Percentiles rank a stretch among this genome's conserved stretches.
Conservation (phyloP, 2,329 filamentous ascomycete genomes). For the Sporothrix protearum region DNA sequence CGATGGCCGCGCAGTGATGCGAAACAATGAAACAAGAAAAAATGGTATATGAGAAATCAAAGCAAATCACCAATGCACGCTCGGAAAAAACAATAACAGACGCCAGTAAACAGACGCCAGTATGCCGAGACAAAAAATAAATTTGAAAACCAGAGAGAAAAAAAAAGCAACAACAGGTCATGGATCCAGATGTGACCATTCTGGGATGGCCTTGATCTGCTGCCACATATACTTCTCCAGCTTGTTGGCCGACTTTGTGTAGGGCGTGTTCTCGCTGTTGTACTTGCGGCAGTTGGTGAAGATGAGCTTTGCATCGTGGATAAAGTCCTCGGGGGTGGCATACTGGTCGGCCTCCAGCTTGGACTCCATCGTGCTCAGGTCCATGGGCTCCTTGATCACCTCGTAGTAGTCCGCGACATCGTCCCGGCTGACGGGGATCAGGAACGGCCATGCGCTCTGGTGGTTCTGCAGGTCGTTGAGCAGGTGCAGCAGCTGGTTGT, state of each 20-base stretch:
- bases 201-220: conserved; percentile 84
- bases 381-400: conserved; percentile 97
- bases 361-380: conserved; percentile 89
- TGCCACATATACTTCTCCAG: conserved; percentile 94
- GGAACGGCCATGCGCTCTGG: conserved; percentile 88
- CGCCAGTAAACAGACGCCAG: not conserved
- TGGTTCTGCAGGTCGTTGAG: conserved; percentile 96
- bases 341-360: conserved; percentile 95
- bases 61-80: not conserved
- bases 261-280: conserved; percentile 92
- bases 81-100: not conserved
- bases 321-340: conserved; percentile 85
- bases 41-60: not conserved
- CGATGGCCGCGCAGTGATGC: not conserved
- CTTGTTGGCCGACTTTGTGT: conserved; percentile 92
- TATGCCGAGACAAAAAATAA: not conserved
- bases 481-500: conserved; percentile 87
- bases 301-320: conserved; percentile 80
- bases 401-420: conserved; percentile 99
- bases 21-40: not conserved
- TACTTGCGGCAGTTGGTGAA: conserved; percentile 95
- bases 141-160: not conserved
- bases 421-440: conserved; percentile 87
- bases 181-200: conserved; percentile 71
- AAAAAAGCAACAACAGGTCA: conserved; percentile 28